phyloP scores from a whole-genome alignment of 2,329 filamentous ascomycete species.

The Aureobasidium sp. region DNA sequence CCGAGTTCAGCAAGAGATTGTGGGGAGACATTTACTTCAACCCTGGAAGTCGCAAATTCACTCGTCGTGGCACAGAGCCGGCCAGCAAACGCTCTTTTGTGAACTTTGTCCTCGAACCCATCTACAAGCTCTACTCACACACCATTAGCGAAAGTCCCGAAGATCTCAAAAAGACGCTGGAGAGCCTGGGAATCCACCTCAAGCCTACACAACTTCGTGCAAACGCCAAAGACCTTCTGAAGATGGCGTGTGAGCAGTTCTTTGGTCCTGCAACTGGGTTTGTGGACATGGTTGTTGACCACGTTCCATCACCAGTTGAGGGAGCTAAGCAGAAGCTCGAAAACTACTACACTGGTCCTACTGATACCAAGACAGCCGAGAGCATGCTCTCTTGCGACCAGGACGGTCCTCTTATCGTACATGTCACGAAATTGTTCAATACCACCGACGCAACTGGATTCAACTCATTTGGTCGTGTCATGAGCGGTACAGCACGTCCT shows the following conservation, averaged over 20 bases:
- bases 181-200: conserved; percentile 70
- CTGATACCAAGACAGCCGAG: conserved; percentile 71
- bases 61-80: conserved; percentile 76
- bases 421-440: conserved; percentile 90
- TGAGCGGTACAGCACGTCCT: conserved; percentile 83
- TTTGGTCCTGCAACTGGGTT: conserved; percentile 86
- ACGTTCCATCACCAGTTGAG: conserved; percentile 79
- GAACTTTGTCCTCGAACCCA: conserved; percentile 88
- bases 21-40: conserved; percentile 99
- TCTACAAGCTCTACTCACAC: conserved; percentile 96
- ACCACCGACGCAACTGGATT: conserved; percentile 86
- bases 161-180: conserved; percentile 72
- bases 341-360: conserved; percentile 83
- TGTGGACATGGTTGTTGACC: conserved; percentile 88
- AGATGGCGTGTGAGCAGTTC: conserved; percentile 88
- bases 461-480: conserved; percentile 79
- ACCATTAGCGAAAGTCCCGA: conserved; percentile 86
- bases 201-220: conserved; percentile 90
- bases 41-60: conserved; percentile 81
- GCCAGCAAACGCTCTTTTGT: conserved; percentile 80
- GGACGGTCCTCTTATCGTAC: conserved; percentile 84
- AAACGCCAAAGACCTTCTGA: conserved; percentile 82
- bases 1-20: conserved; percentile 75
- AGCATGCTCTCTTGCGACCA: conserved; percentile 79
- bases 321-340: conserved; percentile 71